Base-by-base conservation (phyloP, 2,329 filamentous ascomycete genomes). In the Hyphodiscus sp. region DNA sequence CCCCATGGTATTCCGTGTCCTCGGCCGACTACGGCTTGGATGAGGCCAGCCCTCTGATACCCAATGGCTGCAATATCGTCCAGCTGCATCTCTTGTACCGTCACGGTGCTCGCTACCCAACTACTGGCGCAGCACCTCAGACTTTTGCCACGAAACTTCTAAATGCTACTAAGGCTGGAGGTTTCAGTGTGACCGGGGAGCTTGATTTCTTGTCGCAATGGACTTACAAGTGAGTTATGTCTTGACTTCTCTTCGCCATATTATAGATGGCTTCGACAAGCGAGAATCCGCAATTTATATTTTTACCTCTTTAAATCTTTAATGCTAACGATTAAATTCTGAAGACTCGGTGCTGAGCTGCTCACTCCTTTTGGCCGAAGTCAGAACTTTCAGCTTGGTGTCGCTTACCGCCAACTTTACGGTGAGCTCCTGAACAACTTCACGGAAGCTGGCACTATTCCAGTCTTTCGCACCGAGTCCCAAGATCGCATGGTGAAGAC, bases 401-500 rank as follows among this genome's bases (percentile, higher is more conserved):
- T 73, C 13, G 63, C 66, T 50, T 67, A 73, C 53, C 69, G 72
- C 16, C 68, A 74, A 55, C 64, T 74, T n/a, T 74, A 70, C 45
- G 68, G 72, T 8, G 63, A 71, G 46, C 66, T 74, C 13, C 68
- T 75, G 43, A 74, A 74, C 56, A 74, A 74, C 61, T 74, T 74
- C 53, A 72, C 69, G 0, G 43, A 67, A 2, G 67, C 62, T 2
- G 71, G 74, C 45, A 61, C 61, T 16, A 59, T 73, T 16, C 63
- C 68, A 6, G 73, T 74, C 70, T 67, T 74, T 7, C 69, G 74
- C 2, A 56, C 54, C 5, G 23, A 56, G 20, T 56, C 54, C 2
- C 50, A 56, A 43, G 54, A 56, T 20, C 54, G 54, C 8, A 56
- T 53, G 54, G 54, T 56, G 3, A 56, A 56, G 30, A 53, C 54